Evolutionary conservation across 306 rosid species (phyloP).

Genomic region (Sechiopsis laciniata): DNA sequence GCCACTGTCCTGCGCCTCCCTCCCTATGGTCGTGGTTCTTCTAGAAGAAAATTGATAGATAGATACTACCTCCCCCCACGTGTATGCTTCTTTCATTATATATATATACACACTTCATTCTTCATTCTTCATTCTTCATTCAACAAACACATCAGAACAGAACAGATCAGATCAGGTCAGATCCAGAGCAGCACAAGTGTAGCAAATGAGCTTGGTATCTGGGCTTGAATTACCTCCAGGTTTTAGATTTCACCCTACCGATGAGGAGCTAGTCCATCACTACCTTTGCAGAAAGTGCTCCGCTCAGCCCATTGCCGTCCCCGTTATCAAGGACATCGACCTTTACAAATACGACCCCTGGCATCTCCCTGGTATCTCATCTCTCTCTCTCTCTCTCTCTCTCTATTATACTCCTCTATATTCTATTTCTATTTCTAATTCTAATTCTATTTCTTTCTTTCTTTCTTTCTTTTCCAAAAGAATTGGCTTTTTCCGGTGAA

Average conservation of each 20-base stretch:
- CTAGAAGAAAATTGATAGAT: no score
- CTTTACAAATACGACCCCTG: constrained; percentile 88
- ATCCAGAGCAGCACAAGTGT: no score
- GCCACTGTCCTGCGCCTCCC: no score
- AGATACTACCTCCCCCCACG: no score
- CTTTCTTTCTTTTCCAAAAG: constrained; percentile 26
- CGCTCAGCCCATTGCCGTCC: constrained; percentile 51
- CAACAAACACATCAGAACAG: neutral
- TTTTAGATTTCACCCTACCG: constrained; percentile 94
- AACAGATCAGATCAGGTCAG: neutral
- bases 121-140: neutral
- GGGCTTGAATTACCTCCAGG: constrained; percentile 70
- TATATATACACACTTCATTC: no score
- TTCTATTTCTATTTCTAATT: neutral
- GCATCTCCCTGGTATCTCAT: constrained; percentile 69
- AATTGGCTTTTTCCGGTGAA: constrained; percentile 61
- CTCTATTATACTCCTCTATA: no score
- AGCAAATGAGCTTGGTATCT: constrained; percentile 35
- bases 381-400: no score
- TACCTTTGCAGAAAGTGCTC: constrained; percentile 72
- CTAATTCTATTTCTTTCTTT: no score
- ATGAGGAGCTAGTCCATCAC: constrained; percentile 74
- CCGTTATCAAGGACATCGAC: constrained; percentile 78
- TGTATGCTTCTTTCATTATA: no score
- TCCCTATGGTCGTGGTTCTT: no score